These are phyloP conservation scores for Scenedesmus sp. DNA, from an alignment of 163 green algal species.

Conservation along the genomic window DNA sequence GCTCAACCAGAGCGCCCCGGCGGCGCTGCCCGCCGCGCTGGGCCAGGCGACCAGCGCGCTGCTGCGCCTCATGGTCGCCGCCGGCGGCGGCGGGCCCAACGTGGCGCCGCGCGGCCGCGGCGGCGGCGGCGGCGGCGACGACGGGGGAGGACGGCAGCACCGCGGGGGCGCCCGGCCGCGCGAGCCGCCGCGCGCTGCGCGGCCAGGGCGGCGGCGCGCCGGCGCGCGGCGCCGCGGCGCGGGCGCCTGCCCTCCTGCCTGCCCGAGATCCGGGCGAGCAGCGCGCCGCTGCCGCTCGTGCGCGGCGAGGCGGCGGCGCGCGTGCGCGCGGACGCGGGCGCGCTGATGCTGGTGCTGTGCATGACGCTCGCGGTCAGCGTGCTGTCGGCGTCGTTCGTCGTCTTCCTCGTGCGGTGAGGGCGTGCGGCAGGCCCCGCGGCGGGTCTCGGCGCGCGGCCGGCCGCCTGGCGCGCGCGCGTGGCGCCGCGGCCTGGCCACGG, in stretches of 20 bases:
- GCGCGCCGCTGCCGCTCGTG: constrained; percentile 69
- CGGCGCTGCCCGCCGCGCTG: constrained; percentile 70
- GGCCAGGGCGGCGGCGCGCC: no score
- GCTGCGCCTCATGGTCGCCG: constrained; percentile 46
- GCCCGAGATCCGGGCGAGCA: constrained; percentile 51
- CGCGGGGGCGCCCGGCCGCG: neutral
- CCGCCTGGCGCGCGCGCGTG: no score
- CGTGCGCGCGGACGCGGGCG: constrained; percentile 58
- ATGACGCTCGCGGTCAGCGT: constrained; percentile 70
- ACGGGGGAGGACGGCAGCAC: neutral
- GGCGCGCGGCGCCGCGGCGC: no score
- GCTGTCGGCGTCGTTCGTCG: constrained; percentile 65
- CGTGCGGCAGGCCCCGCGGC: neutral
- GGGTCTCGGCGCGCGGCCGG: neutral
- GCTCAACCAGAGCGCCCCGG: constrained; percentile 76
- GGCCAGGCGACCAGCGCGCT: constrained; percentile 51
- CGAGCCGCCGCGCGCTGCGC: no score
- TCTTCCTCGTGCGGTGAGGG: constrained; percentile 58
- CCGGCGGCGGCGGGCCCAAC: neutral
- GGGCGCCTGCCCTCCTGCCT: constrained; percentile 23
- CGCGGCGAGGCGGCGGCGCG: constrained; percentile 52
- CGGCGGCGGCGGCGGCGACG: neutral
- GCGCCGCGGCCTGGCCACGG: no score
- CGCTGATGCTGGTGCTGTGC: constrained; percentile 79
- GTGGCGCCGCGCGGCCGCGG: neutral